Evolutionary conservation across 2,329 filamentous ascomycete genomes (phyloP), one percentile per base, ranked within the genome.

Genomic region (Bipolaris oryzae): DNA sequence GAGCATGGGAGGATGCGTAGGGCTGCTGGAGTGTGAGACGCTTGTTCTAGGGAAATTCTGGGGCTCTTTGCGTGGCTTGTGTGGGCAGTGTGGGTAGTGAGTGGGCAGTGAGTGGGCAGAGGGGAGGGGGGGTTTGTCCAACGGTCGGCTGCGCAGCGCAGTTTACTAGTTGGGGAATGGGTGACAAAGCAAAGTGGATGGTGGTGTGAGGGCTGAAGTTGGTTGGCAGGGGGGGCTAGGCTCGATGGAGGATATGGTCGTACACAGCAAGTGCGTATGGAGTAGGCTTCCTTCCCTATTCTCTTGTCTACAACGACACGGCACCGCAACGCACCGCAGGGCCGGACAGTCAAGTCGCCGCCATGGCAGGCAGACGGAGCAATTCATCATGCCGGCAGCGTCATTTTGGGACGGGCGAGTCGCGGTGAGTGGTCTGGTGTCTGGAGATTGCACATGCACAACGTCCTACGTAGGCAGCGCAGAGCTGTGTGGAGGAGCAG

Each of bases 1-100:
- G 61, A 62, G 61, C 57, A 60, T 67, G 62, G 60, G 58, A 62
- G 57, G 58, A 58, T 70, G 67, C 66, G 61, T 70, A 70, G 64
- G 67, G 67, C 67, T 64, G 57, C 51, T 53, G 59, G 38, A 41
- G 21, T n/a, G 48, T 67, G 55, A 64, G 63, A 67, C 50, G 63
- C 55, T 64, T 55, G 57, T 61, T 60, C 57, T 59, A 52, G 51
- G 44, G 45, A 45, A 53, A 53, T 50, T 50, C 57, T 64, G 58
- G 62, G 57, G 58, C 60, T 62, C 63, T 53, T 45, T 39, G 50
- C 56, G 66, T 57, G 62, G 64, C 57, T 60, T 59, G 53, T 50
- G n/a, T n/a, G n/a, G n/a, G n/a, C n/a, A n/a, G n/a, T n/a, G n/a
- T n/a, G n/a, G n/a, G n/a, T n/a, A n/a, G n/a, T n/a, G n/a, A n/a